Evolutionary conservation across 1,284 basidiomycete genomes (phyloP).

Genomic region (Inonotus hispidus): DNA sequence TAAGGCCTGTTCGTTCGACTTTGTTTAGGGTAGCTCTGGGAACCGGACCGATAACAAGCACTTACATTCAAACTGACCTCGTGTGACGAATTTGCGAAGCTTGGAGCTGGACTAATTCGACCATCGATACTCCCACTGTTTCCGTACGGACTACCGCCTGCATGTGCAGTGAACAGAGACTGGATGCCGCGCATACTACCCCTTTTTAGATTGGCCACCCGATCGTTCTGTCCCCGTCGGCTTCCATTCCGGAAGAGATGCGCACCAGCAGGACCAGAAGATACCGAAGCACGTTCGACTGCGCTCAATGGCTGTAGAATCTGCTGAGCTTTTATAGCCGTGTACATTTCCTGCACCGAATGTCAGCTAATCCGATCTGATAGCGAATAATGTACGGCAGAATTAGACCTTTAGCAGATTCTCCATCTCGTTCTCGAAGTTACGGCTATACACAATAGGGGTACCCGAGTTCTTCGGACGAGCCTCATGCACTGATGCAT

Average conservation of each 20-base stretch:
- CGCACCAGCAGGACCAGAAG: conserved; percentile 43
- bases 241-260: conserved; percentile 60
- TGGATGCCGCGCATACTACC: conserved; percentile 86
- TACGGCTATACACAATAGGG: conserved; percentile 48
- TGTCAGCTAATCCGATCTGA: neutral
- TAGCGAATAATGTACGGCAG: neutral
- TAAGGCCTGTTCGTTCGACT: conserved; percentile 28
- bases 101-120: conserved; percentile 82
- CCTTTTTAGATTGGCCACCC: conserved; percentile 76
- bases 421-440: conserved; percentile 86
- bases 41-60: conserved; percentile 22
- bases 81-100: conserved; percentile 78
- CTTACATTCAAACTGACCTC: conserved; percentile 46
- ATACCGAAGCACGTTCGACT: conserved; percentile 43
- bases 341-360: conserved; percentile 82
- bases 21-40: neutral
- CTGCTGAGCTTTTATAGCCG: conserved; percentile 83
- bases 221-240: conserved; percentile 58
- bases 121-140: conserved; percentile 81
- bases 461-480: conserved; percentile 28
- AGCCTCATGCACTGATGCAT: conserved; percentile 22
- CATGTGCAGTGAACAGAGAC: conserved; percentile 61
- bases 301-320: conserved; percentile 74
- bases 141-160: conserved; percentile 65
- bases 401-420: conserved; percentile 67